These are phyloP conservation scores for Alternaria viburni DNA, from an alignment of 2,329 filamentous ascomycete species.

Conservation along the genomic window DNA sequence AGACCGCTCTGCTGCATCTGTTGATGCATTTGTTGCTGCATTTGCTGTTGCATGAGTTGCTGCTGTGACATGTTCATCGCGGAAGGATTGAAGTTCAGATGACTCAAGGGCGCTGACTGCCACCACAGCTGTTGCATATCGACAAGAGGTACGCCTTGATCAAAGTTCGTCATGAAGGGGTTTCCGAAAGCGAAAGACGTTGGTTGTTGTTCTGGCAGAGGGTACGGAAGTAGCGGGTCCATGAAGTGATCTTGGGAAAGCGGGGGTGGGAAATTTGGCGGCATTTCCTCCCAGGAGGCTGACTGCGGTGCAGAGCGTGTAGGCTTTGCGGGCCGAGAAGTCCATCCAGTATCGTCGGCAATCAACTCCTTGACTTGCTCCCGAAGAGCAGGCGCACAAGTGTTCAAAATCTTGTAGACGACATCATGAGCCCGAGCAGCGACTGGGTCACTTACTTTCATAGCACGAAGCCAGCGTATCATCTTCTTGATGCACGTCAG, in stretches of 20 bases:
- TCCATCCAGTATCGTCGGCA: background rate
- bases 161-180: slow-evolving; percentile 29
- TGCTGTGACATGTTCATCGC: background rate
- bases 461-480: slow-evolving; percentile 41
- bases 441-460: slow-evolving; percentile 36
- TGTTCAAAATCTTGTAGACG: slow-evolving; percentile 22
- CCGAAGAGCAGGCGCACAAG: slow-evolving; percentile 17
- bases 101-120: background rate
- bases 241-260: background rate
- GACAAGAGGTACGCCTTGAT: slow-evolving; percentile 20
- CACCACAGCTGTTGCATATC: slow-evolving; percentile 22
- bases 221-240: background rate
- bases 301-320: background rate
- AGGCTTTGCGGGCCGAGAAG: background rate
- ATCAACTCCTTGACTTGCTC: slow-evolving; percentile 20
- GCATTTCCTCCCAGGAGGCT: background rate
- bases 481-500: slow-evolving; percentile 42
- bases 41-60: slow-evolving; percentile 2
- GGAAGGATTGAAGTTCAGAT: background rate
- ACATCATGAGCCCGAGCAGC: slow-evolving; percentile 40
- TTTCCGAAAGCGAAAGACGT: slow-evolving; percentile 20
- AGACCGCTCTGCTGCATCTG: background rate
- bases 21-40: slow-evolving; percentile 1
- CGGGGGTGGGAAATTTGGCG: background rate
- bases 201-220: background rate